These are phyloP conservation scores for Sparassis latifolia DNA, from an alignment of 1,284 basidiomycete genomes.

Conservation along the genomic window DNA sequence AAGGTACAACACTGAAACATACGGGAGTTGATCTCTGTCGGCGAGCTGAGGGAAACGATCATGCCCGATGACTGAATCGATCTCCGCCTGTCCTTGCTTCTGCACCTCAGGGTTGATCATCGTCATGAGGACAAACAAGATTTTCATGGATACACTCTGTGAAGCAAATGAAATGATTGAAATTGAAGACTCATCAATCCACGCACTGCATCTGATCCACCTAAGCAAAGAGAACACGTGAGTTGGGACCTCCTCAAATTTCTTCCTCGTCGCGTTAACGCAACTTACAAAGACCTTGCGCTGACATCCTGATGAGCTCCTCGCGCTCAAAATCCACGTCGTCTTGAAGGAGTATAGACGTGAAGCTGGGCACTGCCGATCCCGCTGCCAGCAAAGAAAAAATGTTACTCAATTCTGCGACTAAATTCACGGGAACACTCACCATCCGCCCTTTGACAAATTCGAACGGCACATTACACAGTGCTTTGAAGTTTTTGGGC, in stretches of 20 bases:
- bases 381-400: slow-evolving; percentile 18
- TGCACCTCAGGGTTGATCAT: slow-evolving; percentile 24
- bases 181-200: slow-evolving; percentile 1
- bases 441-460: slow-evolving; percentile 20
- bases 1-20: slow-evolving; percentile 23
- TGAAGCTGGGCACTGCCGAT: slow-evolving; percentile 21
- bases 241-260: neutral
- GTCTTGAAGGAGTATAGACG: slow-evolving; percentile 15
- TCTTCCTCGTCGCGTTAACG: neutral
- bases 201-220: slow-evolving; percentile 21
- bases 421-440: neutral
- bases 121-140: slow-evolving; percentile 24
- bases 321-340: slow-evolving; percentile 17
- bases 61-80: slow-evolving; percentile 22
- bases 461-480: slow-evolving; percentile 17
- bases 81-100: slow-evolving; percentile 22
- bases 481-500: slow-evolving; percentile 10
- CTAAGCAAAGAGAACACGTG: slow-evolving; percentile 4
- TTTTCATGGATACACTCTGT: slow-evolving; percentile 21
- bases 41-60: slow-evolving; percentile 22
- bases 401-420: neutral
- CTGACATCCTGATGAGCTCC: slow-evolving; percentile 21
- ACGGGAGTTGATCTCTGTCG: slow-evolving; percentile 24
- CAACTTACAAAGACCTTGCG: slow-evolving; percentile 22
- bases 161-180: neutral